Evolutionary conservation across 768 basidiomycete species (phyloP), one percentile per base, ranked within the genome.

Genomic region (Antrodiella citrinella): DNA sequence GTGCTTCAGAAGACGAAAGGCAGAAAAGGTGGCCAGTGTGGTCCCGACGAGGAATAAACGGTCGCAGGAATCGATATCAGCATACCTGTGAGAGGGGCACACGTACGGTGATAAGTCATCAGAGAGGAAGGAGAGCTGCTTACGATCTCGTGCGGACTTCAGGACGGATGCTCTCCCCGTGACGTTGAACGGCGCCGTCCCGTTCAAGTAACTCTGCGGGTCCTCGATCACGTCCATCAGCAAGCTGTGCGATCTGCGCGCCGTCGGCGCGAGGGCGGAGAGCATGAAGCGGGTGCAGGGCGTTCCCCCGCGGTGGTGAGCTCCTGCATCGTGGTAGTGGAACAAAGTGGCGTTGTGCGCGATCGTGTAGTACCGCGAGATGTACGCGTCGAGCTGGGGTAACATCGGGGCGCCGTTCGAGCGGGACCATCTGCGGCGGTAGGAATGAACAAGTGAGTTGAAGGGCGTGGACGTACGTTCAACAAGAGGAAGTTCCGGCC

Each of bases 1-100:
- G 56, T 80, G 84, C 63, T 85, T 91, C 44, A 94, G 72, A 24
- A 97, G 67, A 57, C 93, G 89, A 53, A 85, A 96, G 2, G 92
- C 91, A 4, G 90, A 93, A 67, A 87, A 96, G 0, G 94, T 97
- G 0, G 95, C 92, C 22, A 96, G 77, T 1, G 91, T 92, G 0
- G 92, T 94, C 26, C 94, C 95, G 30, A 95, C 68, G 38, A 95
- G 69, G 42, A 98, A 77, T 0, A 97, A 65, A 42, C 80, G 73
- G 47, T 89, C 84, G 19, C 80, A 70, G 5, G 64, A 61, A 52
- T 84, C 78, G 35, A 94, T 60, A 26, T 81, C 71, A 15, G 57
- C 60, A 58, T 77, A 82, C 22, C 88, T 88, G 53, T 10, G 24
- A 25, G 19, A 49, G 25, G 30, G 15, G n/a, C 4, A 12, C 21